These are phyloP conservation scores for Verbena officinalis DNA, from an alignment of 257 asterid genomes.

Conservation along the genomic window DNA sequence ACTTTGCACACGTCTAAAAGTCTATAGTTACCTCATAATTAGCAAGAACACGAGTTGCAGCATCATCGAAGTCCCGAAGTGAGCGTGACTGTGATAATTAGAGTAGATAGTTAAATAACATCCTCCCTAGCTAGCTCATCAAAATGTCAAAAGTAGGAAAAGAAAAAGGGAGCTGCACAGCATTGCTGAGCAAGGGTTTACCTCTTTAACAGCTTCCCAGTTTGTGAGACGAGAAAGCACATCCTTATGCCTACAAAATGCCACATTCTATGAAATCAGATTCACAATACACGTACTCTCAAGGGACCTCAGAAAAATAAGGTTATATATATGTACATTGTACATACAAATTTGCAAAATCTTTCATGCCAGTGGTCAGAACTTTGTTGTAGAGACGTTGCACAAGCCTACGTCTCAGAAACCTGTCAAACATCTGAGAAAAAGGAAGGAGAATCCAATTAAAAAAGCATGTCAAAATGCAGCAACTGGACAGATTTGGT, in stretches of 20 bases:
- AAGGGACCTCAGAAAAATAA: background rate
- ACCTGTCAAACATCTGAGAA: constrained; percentile 63
- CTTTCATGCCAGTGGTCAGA: constrained; percentile 53
- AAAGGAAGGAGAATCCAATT: background rate
- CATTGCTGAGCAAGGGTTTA: constrained; percentile 23
- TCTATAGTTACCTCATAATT: constrained; percentile 70
- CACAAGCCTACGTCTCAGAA: constrained; percentile 54
- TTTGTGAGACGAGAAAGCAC: constrained; percentile 57
- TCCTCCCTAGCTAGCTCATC: no score
- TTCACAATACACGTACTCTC: background rate
- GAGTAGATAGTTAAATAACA: background rate
- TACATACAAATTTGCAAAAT: constrained; percentile 57
- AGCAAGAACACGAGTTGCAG: constrained; percentile 61
- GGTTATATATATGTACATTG: background rate
- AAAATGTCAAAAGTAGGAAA: background rate
- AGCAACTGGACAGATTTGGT: background rate
- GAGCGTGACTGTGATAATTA: constrained; percentile 44
- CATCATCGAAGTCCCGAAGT: constrained; percentile 62
- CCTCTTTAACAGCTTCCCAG: constrained; percentile 73
- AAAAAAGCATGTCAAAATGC: no score
- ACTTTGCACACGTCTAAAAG: no score
- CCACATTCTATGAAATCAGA: constrained; percentile 2
- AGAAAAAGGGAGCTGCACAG: no score
- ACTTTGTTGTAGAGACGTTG: constrained; percentile 57
- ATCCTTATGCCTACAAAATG: constrained; percentile 52